Conservation (phyloP, 192 early-diverging fungal species). For the Geranomyces variabilis region DNA sequence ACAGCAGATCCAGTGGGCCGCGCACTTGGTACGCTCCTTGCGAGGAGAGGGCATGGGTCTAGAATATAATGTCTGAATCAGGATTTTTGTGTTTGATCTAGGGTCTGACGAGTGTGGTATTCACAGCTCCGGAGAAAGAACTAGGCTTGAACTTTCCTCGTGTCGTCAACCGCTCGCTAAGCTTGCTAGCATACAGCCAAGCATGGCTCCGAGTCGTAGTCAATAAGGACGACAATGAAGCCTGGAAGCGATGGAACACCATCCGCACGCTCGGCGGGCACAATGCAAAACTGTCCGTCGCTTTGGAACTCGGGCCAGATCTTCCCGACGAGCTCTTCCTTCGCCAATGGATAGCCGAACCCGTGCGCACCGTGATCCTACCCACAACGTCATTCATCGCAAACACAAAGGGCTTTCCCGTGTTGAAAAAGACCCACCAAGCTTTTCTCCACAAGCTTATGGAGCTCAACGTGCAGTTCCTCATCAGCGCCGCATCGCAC, state of each 20-base stretch:
- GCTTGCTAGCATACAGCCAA: conserved; percentile 45
- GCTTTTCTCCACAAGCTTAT: conserved; percentile 59
- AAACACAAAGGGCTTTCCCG: conserved; percentile 87
- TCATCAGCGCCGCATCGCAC: conserved; percentile 37
- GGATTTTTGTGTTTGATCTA: conserved; percentile 28
- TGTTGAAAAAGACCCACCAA: conserved; percentile 81
- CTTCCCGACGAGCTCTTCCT: conserved; percentile 47
- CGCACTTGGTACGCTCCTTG: conserved; percentile 51
- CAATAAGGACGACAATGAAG: conserved; percentile 25
- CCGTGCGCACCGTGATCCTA: conserved; percentile 76
- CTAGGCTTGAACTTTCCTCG: conserved; percentile 61
- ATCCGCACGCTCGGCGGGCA: conserved; percentile 73
- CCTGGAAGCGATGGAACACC: conserved; percentile 83
- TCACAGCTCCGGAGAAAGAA: conserved; percentile 45
- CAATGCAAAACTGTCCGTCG: conserved; percentile 65
- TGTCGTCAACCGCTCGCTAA: conserved; percentile 38
- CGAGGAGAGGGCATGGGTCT: too few relatives aligned
- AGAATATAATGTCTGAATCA: too few relatives aligned
- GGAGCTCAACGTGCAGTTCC: conserved; percentile 45
- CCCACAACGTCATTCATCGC: conserved; percentile 71
- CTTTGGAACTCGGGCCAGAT: conserved; percentile 59
- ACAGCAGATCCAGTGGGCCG: conserved; percentile 66
- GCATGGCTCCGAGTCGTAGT: conserved; percentile 57
- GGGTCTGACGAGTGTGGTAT: conserved; percentile 61
- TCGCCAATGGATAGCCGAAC: conserved; percentile 85